Evolutionary conservation across 2,329 filamentous ascomycete species (phyloP), one percentile per base, ranked within the genome.

Genomic region (Neonectria sp.): DNA sequence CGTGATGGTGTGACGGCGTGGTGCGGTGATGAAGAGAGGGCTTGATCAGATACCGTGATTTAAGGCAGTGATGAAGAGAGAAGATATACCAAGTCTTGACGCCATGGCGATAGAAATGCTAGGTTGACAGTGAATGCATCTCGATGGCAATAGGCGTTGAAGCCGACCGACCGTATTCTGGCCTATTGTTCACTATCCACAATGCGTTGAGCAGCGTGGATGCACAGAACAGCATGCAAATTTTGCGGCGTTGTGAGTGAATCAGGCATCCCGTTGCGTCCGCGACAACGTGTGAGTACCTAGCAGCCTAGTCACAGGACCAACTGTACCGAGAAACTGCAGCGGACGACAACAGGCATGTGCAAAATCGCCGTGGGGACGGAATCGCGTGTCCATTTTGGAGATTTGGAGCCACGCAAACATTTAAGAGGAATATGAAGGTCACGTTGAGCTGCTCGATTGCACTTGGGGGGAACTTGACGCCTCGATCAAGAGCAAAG

Each of bases 361-460:
- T 9, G 24, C 13, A 8, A 8, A 43, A 24, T 35, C 6, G 5
- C 4, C 24, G 52, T 31, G 45, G 60, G 12, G 24, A 40, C 33
- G 21, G 21, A 40, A n/a, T 21, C 3, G n/a, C 21, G 31, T 48
- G 31, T 15, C 8, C 25, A 17, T 46, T 56, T 29, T 63, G 27
- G 45, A 27, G 21, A 56, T n/a, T 12, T 8, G 33, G 8, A 13
- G 17, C 17, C 21, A 15, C 15, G 33, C 45, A 51, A 29, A 27
- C 52, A 55, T 29, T 33, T 49, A 25, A 29, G 11, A 62, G 43
- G 33, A 62, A 56, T 55, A 29, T 17, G 13, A 51, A 31, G 13
- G 17, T 24, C 11, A 13, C 27, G 8, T 12, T 13, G 21, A 21
- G 21, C 6, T 35, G 25, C 27, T 37, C 4, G 37, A 6, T 17